phyloP scores from a whole-genome alignment of 202 grass and related monocot species.

The Zizania palustris region DNA sequence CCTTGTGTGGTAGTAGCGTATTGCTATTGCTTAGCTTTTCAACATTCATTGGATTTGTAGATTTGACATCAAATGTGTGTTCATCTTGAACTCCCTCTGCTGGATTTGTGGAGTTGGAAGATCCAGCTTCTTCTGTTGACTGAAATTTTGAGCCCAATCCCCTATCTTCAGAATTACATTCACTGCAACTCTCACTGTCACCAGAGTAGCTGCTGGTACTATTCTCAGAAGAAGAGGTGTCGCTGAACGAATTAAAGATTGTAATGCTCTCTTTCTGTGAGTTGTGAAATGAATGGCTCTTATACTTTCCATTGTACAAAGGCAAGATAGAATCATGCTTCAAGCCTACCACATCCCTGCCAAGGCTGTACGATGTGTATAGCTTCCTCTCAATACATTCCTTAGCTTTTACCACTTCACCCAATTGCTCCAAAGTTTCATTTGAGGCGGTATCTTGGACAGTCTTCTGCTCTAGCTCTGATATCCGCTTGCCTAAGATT shows the following conservation, averaged over 20 bases:
- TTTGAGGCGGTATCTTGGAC: conserved; percentile 51
- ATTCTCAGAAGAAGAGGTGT: conserved; percentile 52
- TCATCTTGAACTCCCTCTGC: conserved; percentile 25
- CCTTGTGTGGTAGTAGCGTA: background rate
- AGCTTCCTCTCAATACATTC: conserved; percentile 67
- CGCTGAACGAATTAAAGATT: conserved; percentile 51
- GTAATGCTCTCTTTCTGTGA: conserved; percentile 57
- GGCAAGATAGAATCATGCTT: conserved; percentile 57
- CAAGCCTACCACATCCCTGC: conserved; percentile 45
- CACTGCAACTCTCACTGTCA: conserved; percentile 39
- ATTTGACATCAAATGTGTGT: conserved; percentile 9
- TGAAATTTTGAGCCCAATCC: conserved; percentile 13
- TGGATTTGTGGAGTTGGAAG: conserved; percentile 36
- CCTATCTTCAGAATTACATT: conserved; percentile 40
- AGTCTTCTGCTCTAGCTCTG: conserved; percentile 63
- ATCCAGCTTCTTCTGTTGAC: conserved; percentile 44
- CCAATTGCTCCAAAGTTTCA: conserved; percentile 56
- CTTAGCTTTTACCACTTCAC: conserved; percentile 76
- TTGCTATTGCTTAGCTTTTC: conserved; percentile 24
- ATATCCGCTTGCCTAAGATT: conserved; percentile 64
- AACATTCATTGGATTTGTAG: conserved; percentile 40
- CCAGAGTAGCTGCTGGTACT: conserved; percentile 43
- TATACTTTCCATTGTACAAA: conserved; percentile 55
- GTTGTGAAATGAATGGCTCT: conserved; percentile 74
- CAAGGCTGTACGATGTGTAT: conserved; percentile 65